Base-by-base conservation (phyloP, 805 yeast species). In the Pichia heedii region DNA sequence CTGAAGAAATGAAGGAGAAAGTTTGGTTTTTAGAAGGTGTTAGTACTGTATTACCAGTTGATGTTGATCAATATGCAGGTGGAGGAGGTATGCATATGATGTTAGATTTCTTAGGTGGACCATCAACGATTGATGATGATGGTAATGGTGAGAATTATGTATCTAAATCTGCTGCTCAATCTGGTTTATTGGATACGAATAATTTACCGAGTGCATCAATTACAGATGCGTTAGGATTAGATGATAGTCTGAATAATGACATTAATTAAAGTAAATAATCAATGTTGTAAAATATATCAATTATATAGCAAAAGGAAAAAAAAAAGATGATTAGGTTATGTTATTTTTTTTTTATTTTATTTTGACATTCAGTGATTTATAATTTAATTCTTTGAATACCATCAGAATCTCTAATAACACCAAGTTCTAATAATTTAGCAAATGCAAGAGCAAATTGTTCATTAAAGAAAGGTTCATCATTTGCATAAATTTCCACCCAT, bases 1-100 rank as follows among this genome's bases (percentile, higher is more conserved):
- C 95, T 0, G 77, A 81, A 30, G 94, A 85, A 55, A 82, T 84
- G 83, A 84, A 84, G 59, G 93, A 88, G 54, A 76, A 76, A 53
- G 94, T 89, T 16, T 89, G 97, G 97, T 88, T 89, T 53, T 68
- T 89, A 50, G 95, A 89, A 62, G 97, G 97, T 4, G 93, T 87
- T 2, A 77, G 93, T 5, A 78, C 80, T 43, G 95, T 88, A 1
- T 69, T 89, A 39, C 96, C 96, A 0, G 94, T 81, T 11, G 95
- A 88, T 60, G 95, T 86, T 43, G 96, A 89, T 53, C 87, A 83
- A 54, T 84, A 85, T 56, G 79, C 89, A 13, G 95, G 95, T 34
- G 85, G 94, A 49, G 93, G 94, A 42, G 93, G 93, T 49, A 82
- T 82, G 87, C 88, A 83, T 57, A 84, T 84, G 94, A 84, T 84